Evolutionary conservation across 2,329 filamentous ascomycete species (phyloP), one percentile per base, ranked within the genome.

Genomic region (Parastagonospora avenae): DNA sequence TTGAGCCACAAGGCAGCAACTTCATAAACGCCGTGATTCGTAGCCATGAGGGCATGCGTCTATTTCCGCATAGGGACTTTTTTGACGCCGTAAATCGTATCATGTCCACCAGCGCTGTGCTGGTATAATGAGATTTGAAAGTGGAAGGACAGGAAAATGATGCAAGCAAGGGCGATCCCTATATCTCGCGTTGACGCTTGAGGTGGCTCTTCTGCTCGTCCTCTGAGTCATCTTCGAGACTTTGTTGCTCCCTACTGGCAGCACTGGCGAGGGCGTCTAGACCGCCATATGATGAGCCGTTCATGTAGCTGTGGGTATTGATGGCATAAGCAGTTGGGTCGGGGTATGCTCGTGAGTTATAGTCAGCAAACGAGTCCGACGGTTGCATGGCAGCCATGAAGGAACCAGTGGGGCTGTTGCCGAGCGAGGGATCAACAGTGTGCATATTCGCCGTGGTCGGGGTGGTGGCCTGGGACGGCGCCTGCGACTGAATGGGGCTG

Each of bases 1-100:
- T 44, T 30, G 40, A 54, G 44, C 53, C 27, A 19, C 50, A 46
- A 27, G 38, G 47, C 57, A 27, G 14, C 37, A 35, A 48, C 46
- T 37, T 39, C 46, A 38, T 49, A 14, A 42, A 59, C 63, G 57
- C 46, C 59, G 57, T 47, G 43, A 42, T 56, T 73, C 63, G 59
- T 74, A 72, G 71, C 71, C 72, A 57, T 73, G 71, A 72, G 68
- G 68, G 71, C 72, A 67, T 70, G 70, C 70, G 70, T 74, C 70
- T 73, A 70, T 69, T 44, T 62, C 62, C 51, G 52, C n/a, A 31
- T 51, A 47, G 35, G 31, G 51, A 31, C 59, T 67, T 69, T 69
- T 65, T 50, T 46, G 53, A 63, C 56, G 56, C 61, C 57, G 46
- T 32, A 42, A 31, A 39, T 45, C 29, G 51, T 38, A 31, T 54